Conservation (phyloP, 768 basidiomycete genomes). For the Brasilioporus rufonigricans region DNA sequence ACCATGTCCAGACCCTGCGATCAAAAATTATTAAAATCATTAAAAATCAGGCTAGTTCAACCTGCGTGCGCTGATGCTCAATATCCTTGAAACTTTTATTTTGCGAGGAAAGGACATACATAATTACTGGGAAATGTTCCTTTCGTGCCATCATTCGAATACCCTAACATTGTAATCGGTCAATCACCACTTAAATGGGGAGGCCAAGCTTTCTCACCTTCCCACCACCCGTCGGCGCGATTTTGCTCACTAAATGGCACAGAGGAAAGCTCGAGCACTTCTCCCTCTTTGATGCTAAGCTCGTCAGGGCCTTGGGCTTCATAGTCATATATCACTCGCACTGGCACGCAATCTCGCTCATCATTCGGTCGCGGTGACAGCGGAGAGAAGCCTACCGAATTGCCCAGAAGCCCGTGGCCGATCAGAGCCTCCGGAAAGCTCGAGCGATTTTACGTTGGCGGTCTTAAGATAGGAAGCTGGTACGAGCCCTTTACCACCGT, state of each 20-base stretch:
- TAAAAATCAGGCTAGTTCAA: conserved; percentile 43
- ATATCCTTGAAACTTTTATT: conserved; percentile 16
- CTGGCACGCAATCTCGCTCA: conserved; percentile 36
- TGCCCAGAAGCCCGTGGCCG: conserved; percentile 39
- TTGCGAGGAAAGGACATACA: conserved; percentile 46
- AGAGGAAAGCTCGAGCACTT: conserved; percentile 60
- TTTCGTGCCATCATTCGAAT: conserved; percentile 56
- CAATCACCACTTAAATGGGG: conserved; percentile 22
- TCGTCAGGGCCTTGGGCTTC: conserved; percentile 71
- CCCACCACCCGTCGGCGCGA: conserved; percentile 84
- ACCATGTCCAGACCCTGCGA: conserved; percentile 5
- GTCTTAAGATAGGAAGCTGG: conserved; percentile 78
- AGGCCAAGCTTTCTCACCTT: conserved; percentile 51
- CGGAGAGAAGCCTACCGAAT: conserved; percentile 44
- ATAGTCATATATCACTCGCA: conserved; percentile 82
- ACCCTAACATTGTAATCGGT: conserved; percentile 44
- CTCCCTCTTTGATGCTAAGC: conserved; percentile 57
- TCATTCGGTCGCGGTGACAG: conserved; percentile 4
- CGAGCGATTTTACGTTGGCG: conserved; percentile 27
- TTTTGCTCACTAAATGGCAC: conserved; percentile 60
- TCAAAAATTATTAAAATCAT: background rate
- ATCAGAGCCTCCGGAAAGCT: conserved; percentile 11
- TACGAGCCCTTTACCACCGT: conserved; percentile 67
- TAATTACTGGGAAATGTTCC: conserved; percentile 90
- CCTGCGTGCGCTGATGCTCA: conserved; percentile 37